phyloP scores from a whole-genome alignment of 129 eudicot genomes.

The Ambrosia trifida region DNA sequence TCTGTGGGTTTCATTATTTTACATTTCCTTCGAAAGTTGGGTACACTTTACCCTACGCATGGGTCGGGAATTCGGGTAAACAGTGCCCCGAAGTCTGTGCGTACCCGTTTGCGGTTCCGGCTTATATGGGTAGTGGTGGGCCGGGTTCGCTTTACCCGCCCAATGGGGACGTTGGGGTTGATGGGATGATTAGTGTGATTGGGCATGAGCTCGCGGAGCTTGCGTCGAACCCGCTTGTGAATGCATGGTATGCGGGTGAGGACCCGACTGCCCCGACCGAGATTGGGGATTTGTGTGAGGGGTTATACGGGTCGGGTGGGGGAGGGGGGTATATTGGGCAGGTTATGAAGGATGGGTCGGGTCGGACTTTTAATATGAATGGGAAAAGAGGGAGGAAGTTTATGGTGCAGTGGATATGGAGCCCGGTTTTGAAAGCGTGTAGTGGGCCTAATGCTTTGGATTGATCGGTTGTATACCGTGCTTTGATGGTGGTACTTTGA shows the following conservation, averaged over 20 bases:
- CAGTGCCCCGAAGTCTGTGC: slow-evolving; percentile 91
- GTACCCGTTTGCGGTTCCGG: slow-evolving; percentile 86
- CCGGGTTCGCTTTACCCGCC: slow-evolving; percentile 60
- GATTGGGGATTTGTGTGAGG: slow-evolving; percentile 85
- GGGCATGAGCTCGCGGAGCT: slow-evolving; percentile 76
- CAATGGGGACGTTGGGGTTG: slow-evolving; percentile 68
- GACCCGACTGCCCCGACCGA: slow-evolving; percentile 83
- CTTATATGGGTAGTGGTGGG: slow-evolving; percentile 60
- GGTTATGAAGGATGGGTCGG: slow-evolving; percentile 60
- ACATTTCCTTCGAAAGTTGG: slow-evolving; percentile 83
- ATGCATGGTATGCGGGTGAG: slow-evolving; percentile 84
- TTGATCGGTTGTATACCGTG: slow-evolving; percentile 18
- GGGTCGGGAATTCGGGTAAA: slow-evolving; percentile 86
- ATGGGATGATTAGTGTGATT: slow-evolving; percentile 80
- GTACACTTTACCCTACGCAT: slow-evolving; percentile 86
- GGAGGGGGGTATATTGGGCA: slow-evolving; percentile 84
- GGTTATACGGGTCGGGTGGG: slow-evolving; percentile 78
- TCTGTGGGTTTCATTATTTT: slow-evolving; percentile 91
- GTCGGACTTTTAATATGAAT: slow-evolving; percentile 61
- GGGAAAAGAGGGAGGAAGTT: slow-evolving; percentile 61
- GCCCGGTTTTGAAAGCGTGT: slow-evolving; percentile 66
- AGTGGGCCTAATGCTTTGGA: slow-evolving; percentile 82
- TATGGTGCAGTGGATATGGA: slow-evolving; percentile 91
- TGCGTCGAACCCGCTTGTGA: slow-evolving; percentile 66
- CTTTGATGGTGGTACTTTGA: neutral